Conservation (phyloP, 225 moss, liverwort and hornwort genomes). For the Physcomitrellopsis africana region DNA sequence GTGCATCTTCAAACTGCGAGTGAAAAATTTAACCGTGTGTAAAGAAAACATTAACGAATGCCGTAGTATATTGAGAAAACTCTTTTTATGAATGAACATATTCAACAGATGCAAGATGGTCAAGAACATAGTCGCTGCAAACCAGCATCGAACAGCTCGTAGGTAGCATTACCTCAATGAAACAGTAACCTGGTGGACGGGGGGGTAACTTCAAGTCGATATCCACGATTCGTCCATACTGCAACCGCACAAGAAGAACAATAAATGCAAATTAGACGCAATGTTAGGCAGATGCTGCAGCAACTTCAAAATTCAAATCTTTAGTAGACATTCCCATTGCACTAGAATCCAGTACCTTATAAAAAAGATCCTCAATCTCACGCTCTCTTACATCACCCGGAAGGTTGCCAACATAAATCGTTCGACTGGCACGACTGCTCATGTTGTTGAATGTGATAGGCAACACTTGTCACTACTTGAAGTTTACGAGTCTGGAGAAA, state of each 20-base stretch:
- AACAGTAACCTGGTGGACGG: conserved; percentile 93
- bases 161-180: conserved; percentile 67
- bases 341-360: conserved; percentile 58
- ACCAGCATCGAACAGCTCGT: not conserved
- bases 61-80: not conserved
- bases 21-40: not conserved
- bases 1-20: conserved; percentile 85
- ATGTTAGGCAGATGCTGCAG: not conserved
- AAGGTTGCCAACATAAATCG: conserved; percentile 94
- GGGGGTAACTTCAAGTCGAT: conserved; percentile 92
- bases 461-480: conserved; percentile 14
- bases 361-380: conserved; percentile 94
- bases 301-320: not conserved
- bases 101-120: too few relatives aligned
- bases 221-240: conserved; percentile 95
- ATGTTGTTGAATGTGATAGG: conserved; percentile 37
- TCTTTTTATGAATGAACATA: not conserved
- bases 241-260: conserved; percentile 10
- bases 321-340: not conserved
- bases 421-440: conserved; percentile 96
- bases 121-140: not conserved
- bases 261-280: conserved; percentile 3
- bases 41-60: not conserved
- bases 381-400: conserved; percentile 97
- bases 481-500: conserved; percentile 29